Evolutionary conservation across 2,329 filamentous ascomycete genomes (phyloP).

Genomic region (Talaromyces sp.): DNA sequence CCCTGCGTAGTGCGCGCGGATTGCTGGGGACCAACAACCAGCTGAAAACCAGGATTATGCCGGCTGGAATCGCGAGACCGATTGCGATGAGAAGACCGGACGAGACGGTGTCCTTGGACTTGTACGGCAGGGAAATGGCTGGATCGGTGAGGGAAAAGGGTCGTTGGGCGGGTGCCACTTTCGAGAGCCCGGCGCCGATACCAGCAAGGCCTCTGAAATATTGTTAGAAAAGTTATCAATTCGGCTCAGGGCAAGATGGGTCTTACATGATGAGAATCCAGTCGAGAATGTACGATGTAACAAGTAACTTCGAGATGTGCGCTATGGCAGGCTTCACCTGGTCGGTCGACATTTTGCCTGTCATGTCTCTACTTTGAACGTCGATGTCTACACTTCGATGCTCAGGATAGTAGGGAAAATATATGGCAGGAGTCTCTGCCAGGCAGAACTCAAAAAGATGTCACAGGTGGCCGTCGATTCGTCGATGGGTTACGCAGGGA

Average conservation of each 20-base stretch:
- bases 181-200: constrained; percentile 59
- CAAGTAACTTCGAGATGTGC: constrained; percentile 48
- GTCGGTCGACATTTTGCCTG: neutral
- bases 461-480: constrained; percentile 3
- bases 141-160: constrained; percentile 71
- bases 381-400: neutral
- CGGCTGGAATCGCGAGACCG: constrained; percentile 61
- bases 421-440: neutral
- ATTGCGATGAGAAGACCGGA: constrained; percentile 63
- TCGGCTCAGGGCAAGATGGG: constrained; percentile 19
- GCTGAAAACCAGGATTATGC: constrained; percentile 65
- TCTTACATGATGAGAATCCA: constrained; percentile 63
- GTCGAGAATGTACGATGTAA: constrained; percentile 68
- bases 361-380: neutral
- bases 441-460: neutral
- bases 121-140: constrained; percentile 74
- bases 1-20: constrained; percentile 60
- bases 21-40: constrained; percentile 67
- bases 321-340: neutral
- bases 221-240: constrained; percentile 17
- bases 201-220: constrained; percentile 51
- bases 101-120: constrained; percentile 68
- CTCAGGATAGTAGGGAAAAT: neutral
- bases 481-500: neutral
- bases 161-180: constrained; percentile 62